These are phyloP conservation scores for Apiospora kogelbergensis DNA, from an alignment of 2,329 filamentous ascomycete species.

Conservation along the genomic window DNA sequence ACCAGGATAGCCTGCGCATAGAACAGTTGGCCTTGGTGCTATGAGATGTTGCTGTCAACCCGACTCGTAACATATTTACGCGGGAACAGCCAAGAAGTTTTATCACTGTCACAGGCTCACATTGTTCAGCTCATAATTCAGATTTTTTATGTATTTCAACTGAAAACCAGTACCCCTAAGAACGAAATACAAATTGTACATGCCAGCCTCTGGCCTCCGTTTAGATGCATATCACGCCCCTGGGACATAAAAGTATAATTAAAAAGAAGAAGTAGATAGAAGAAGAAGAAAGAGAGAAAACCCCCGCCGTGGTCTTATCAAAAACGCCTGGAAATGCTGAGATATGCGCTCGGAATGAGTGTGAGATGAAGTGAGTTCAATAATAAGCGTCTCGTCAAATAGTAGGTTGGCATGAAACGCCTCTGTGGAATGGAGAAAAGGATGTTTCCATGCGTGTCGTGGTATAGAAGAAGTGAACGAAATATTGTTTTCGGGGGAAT, in stretches of 20 bases:
- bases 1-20: no score
- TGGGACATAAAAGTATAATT: neutral
- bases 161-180: neutral
- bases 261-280: neutral
- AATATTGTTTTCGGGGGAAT: no score
- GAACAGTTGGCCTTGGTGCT: no score
- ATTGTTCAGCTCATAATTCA: neutral
- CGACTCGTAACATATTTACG: no score
- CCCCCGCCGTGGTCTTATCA: neutral
- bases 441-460: neutral
- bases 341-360: neutral
- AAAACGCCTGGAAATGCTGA: neutral
- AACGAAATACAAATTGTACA: neutral
- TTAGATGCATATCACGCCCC: neutral
- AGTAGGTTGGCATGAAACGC: neutral
- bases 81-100: no score
- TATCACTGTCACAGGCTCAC: no score
- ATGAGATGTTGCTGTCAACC: no score
- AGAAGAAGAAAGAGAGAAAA: neutral
- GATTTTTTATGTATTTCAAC: no score
- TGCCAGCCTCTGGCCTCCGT: neutral
- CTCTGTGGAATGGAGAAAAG: neutral
- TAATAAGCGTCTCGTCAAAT: neutral
- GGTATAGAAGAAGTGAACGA: neutral
- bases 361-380: neutral